Conservation (phyloP, 768 basidiomycete species). For the Boletellus emodensis region DNA sequence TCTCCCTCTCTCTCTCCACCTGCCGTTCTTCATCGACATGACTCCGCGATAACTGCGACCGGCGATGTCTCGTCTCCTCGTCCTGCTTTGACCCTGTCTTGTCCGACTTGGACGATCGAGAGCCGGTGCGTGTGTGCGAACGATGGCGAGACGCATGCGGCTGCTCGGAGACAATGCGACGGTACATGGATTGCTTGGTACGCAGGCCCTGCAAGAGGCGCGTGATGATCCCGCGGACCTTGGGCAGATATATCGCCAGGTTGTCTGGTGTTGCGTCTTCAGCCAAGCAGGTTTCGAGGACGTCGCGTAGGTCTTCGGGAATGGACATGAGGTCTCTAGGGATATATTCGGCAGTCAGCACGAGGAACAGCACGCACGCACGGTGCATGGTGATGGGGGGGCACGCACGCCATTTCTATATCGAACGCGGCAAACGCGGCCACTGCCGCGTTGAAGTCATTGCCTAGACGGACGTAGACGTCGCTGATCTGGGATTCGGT, state of each 20-base stretch:
- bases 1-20: constrained; percentile 38
- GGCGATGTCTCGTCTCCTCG: constrained; percentile 41
- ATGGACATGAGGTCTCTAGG: constrained; percentile 81
- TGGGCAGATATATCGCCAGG: constrained; percentile 85
- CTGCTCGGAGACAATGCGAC: constrained; percentile 65
- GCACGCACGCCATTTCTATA: constrained; percentile 88
- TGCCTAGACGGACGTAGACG: constrained; percentile 93
- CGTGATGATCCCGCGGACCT: constrained; percentile 89
- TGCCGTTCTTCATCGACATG: constrained; percentile 35
- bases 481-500: constrained; percentile 86
- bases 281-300: constrained; percentile 87
- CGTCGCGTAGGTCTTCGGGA: constrained; percentile 81
- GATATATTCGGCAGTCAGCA: constrained; percentile 14
- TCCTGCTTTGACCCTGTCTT: constrained; percentile 35
- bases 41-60: constrained; percentile 46
- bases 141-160: constrained; percentile 39
- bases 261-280: constrained; percentile 86
- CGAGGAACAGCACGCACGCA: constrained; percentile 5
- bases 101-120: constrained; percentile 52
- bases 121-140: constrained; percentile 54
- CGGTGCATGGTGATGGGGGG: constrained; percentile 11
- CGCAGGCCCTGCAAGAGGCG: constrained; percentile 91
- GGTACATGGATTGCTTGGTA: constrained; percentile 84
- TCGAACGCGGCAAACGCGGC: constrained; percentile 80
- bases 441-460: constrained; percentile 94